These are phyloP conservation scores for Choiromyces venosus DNA, from an alignment of 495 filamentous ascomycete species.

Conservation along the genomic window DNA sequence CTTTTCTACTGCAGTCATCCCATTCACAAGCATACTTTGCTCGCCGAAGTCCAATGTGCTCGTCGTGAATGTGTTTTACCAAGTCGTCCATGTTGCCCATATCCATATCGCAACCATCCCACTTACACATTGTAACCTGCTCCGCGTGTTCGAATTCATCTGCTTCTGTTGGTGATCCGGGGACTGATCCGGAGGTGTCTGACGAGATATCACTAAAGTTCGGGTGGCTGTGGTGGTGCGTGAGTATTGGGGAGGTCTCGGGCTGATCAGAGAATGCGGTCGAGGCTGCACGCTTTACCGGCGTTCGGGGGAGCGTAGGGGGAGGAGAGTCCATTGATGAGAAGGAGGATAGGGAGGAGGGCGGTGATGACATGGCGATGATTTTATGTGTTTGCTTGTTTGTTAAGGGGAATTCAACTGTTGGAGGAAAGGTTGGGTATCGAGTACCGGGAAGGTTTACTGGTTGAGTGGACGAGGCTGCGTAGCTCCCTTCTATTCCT, in stretches of 20 bases:
- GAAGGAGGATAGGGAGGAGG: slow-evolving; percentile 29
- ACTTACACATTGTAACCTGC: slow-evolving; percentile 82
- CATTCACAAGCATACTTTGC: slow-evolving; percentile 90
- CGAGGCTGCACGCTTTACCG: slow-evolving; percentile 35
- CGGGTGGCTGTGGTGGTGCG: slow-evolving; percentile 39
- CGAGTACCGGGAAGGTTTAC: not conserved
- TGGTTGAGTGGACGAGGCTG: not conserved
- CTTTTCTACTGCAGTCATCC: slow-evolving; percentile 80
- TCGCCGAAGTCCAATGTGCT: slow-evolving; percentile 74
- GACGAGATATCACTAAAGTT: slow-evolving; percentile 64
- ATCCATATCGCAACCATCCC: slow-evolving; percentile 82
- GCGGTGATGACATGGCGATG: slow-evolving; percentile 29
- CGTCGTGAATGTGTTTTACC: slow-evolving; percentile 87
- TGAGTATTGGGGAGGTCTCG: slow-evolving; percentile 26
- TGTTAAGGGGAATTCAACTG: not conserved
- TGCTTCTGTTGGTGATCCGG: slow-evolving; percentile 59
- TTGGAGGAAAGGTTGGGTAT: not conserved
- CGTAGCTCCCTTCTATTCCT: not conserved
- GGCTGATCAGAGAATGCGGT: slow-evolving; percentile 34
- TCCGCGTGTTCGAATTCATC: slow-evolving; percentile 76
- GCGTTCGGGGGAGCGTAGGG: slow-evolving; percentile 20
- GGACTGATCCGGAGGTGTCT: slow-evolving; percentile 82
- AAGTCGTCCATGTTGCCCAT: slow-evolving; percentile 87
- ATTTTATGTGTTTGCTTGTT: not conserved
- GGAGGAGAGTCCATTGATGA: slow-evolving; percentile 32